Evolutionary conservation across 2,329 filamentous ascomycete species (phyloP), one percentile per base, ranked within the genome.

Genomic region (Didymella glomerata): DNA sequence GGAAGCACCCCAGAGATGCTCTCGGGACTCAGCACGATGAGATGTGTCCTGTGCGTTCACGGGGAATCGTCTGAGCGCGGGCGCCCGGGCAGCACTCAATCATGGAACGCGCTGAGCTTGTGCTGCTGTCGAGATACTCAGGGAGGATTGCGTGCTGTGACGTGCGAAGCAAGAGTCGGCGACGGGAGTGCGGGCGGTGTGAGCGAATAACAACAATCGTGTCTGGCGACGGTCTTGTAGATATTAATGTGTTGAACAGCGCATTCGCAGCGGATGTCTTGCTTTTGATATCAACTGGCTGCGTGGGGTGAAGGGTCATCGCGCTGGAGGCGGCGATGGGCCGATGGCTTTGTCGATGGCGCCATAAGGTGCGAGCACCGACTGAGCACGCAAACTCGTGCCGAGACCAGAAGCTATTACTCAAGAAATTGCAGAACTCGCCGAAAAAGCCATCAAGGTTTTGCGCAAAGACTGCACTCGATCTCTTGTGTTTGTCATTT

Each of bases 101-200:
- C 60, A 65, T 67, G 58, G 53, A 45, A 48, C 49, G 51, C 46
- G 59, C 45, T 55, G 61, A 57, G 65, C 47, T 44, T 44, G 40
- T 50, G 46, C 46, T 48, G 61, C 54, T 71, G 61, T 66, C 65
- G 60, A 67, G 58, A 62, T 67, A 55, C 52, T 41, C 55, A 20
- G 53, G 54, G 48, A 38, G 54, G 51, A 67, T 68, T 47, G 67
- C 67, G 67, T 69, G 67, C 66, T 60, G 52, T 54, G 56, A 51
- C 22, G 38, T 48, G 28, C 56, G 50, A 54, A 59, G 63, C 47
- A 24, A 53, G 41, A 49, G 36, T 24, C 16, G 32, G 32, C 32
- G 49, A 38, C 34, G 30, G 48, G 27, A 24, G 42, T 50, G 52
- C 46, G 49, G 48, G 59, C 60, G 53, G 61, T 59, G 54, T 46